Evolutionary conservation across 2,329 filamentous ascomycete species (phyloP), one percentile per base, ranked within the genome.

Genomic region (Colletotrichum sp.): DNA sequence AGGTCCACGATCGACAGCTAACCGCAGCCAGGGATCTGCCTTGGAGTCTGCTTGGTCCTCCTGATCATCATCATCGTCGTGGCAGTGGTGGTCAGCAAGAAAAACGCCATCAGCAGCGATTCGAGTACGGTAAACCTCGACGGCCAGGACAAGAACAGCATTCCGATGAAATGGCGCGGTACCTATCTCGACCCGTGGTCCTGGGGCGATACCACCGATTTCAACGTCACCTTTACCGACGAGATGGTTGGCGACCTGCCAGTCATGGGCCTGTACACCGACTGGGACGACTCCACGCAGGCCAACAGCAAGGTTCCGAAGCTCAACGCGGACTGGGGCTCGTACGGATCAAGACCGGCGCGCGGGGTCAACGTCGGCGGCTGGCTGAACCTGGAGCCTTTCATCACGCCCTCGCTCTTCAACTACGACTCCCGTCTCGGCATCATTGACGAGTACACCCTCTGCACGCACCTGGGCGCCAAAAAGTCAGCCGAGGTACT

Each of bases 341-440:
- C 93, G 3, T 99, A 98, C 78, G 90, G 92, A 3, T 91, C 90
- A 27, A 92, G 88, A 69, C 95, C 96, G 3, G 95, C 97, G 29
- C 91, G 96, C 8, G 97, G 97, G 1, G 95, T 98, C 43, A 98
- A 98, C 79, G 82, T 98, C 2, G 97, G 97, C 65, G 97, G 97
- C 15, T 99, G 97, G 97, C 90, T 99, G 3, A 94, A 93, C 4
- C 86, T 99, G 15, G 97, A 99, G 80, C 97, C 97, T 0, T 98
- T 98, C 82, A 98, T 99, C 81, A 96, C 95, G 6, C 97, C 97
- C 0, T 98, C 96, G 1, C 89, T 98, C 31, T 99, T 99, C 84
- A 85, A 91, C 75, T 89, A 89, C 75, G 95, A 93, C 80, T 85
- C 87, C 7, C 81, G 82, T 18, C 77, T 92, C 86, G 86, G 91